Base-by-base conservation (phyloP, 2,329 filamentous ascomycete genomes). In the Nemania sp. region DNA sequence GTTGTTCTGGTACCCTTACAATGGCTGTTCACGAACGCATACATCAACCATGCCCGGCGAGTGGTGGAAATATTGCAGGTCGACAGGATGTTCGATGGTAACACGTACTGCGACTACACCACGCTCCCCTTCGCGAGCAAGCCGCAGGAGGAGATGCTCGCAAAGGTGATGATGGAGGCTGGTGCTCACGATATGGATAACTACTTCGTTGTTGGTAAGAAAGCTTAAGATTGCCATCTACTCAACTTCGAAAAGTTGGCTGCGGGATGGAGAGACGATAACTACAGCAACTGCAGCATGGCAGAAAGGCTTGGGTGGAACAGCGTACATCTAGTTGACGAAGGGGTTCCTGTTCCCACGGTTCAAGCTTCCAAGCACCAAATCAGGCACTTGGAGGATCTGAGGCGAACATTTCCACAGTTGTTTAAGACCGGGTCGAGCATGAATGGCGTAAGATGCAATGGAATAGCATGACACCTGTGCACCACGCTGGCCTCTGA, bases 1-100 rank as follows among this genome's bases (percentile, higher is more conserved):
- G n/a, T n/a, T n/a, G n/a, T n/a, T n/a, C n/a, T n/a, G n/a, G n/a
- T n/a, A n/a, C n/a, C n/a, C n/a, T n/a, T n/a, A 13, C 45, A 58
- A 18, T 63, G 54, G 58, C 50, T 63, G 2, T 63, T 63, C 61
- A 63, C 61, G 20, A 61, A 61, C 20, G 58, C 58, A 39, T 61
- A 63, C 37, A 46, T 63, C n/a, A 63, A 57, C 20, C 61, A 63
- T 45, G 58, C 35, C 32, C 45, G 46, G 20, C 61, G 61, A 17
- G 58, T 63, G 20, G 58, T 61, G 11, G 58, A 61, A 20, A 50
- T 61, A 6, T 18, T 61, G 12, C 54, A 40, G 10, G 43, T 63
- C 5, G 58, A 63, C 35, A 47, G 61, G 15, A 55, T 63, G 58
- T 61, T 63, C 21, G 61, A 61, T 15, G 61, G 61, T 13, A 53